These are phyloP conservation scores for Suillus clintonianus DNA, from an alignment of 768 basidiomycete genomes.

Conservation along the genomic window DNA sequence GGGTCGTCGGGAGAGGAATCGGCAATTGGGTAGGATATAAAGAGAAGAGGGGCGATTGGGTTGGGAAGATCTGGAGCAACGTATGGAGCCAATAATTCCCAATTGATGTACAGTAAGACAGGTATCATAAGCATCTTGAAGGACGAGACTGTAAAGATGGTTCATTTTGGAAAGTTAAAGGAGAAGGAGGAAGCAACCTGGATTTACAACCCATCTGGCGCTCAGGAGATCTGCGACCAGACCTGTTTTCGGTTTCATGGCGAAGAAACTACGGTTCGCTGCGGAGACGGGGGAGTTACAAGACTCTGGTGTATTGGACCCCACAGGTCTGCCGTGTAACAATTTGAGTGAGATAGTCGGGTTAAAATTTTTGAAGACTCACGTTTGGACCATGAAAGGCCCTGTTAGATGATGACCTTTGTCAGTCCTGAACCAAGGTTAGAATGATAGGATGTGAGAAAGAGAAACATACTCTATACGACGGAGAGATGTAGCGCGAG, in stretches of 20 bases:
- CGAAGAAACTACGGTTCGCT: slow-evolving; percentile 21
- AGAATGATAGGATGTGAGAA: slow-evolving; percentile 3
- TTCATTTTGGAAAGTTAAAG: neutral
- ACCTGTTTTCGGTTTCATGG: slow-evolving; percentile 21
- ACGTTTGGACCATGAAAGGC: slow-evolving; percentile 68
- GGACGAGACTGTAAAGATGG: slow-evolving; percentile 50
- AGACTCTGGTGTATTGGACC: slow-evolving; percentile 38
- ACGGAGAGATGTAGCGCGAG: slow-evolving; percentile 5
- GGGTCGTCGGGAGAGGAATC: slow-evolving; percentile 53
- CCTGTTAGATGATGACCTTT: slow-evolving; percentile 62
- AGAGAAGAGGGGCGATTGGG: slow-evolving; percentile 72
- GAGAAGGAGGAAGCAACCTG: slow-evolving; percentile 47
- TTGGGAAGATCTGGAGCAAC: slow-evolving; percentile 56
- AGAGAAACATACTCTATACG: slow-evolving; percentile 31
- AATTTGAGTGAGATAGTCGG: neutral
- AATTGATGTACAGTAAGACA: slow-evolving; percentile 61
- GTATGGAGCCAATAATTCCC: slow-evolving; percentile 56
- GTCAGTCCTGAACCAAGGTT: slow-evolving; percentile 44
- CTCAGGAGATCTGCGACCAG: slow-evolving; percentile 55
- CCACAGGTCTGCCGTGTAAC: slow-evolving; percentile 37
- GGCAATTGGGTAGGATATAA: slow-evolving; percentile 66
- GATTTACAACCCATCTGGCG: slow-evolving; percentile 72
- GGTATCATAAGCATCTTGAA: slow-evolving; percentile 67
- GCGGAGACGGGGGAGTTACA: slow-evolving; percentile 31
- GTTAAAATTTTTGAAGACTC: no score